Evolutionary conservation across 306 rosid genomes (phyloP).

Genomic region (Ammopiptanthus mongolicus): DNA sequence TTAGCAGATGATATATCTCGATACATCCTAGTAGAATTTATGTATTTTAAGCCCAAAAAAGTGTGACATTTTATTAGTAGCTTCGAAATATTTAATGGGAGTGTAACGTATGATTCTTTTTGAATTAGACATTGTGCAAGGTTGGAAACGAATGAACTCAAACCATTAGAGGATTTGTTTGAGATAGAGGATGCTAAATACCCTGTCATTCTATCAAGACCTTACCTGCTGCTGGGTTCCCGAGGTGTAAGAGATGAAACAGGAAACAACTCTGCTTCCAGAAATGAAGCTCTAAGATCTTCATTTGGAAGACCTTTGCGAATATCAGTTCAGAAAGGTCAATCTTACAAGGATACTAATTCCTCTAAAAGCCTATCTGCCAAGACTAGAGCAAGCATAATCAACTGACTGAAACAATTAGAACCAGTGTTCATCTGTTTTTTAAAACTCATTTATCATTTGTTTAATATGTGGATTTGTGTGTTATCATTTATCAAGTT

Average conservation of each 20-base stretch:
- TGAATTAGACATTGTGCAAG: neutral
- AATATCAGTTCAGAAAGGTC: slow-evolving; percentile 55
- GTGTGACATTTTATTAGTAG: too few relatives aligned
- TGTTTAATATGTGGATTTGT: neutral
- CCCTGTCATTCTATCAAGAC: neutral
- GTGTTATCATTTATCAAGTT: neutral
- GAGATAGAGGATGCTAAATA: slow-evolving; percentile 49
- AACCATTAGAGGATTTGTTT: slow-evolving; percentile 40
- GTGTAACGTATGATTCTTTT: neutral
- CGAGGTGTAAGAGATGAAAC: slow-evolving; percentile 13
- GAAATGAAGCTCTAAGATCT: slow-evolving; percentile 39
- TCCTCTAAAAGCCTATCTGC: slow-evolving; percentile 37
- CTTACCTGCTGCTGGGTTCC: slow-evolving; percentile 11
- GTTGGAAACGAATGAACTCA: slow-evolving; percentile 6
- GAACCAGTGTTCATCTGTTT: neutral
- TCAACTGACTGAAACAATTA: neutral
- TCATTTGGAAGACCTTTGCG: slow-evolving; percentile 64
- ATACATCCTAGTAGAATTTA: neutral
- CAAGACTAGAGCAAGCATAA: slow-evolving; percentile 28
- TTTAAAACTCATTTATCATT: neutral
- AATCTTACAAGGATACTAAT: slow-evolving; percentile 45
- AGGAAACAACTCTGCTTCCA: slow-evolving; percentile 25
- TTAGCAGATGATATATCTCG: neutral
- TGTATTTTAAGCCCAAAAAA: neutral
- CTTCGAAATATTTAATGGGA: neutral